A percentile compares a stretch with the other conserved stretches of the same genome.
Evolutionary conservation across 208 protist genomes (phyloP).

Genomic region (Crithidia sp.): DNA sequence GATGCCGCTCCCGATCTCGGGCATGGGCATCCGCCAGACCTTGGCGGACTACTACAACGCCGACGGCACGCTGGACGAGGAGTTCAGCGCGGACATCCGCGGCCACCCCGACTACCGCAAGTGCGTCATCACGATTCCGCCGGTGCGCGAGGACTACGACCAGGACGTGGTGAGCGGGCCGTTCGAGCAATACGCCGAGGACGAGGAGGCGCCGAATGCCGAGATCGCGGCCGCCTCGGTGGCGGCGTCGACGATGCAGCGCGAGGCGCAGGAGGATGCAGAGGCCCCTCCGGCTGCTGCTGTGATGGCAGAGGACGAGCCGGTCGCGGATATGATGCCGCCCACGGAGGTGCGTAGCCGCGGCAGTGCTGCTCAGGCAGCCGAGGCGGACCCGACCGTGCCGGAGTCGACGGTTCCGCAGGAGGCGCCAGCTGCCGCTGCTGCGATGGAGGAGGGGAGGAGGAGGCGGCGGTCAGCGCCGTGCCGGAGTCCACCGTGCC

Average conservation of each 20-base stretch:
- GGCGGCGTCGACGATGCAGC: constrained; percentile 6
- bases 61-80: constrained; percentile 54
- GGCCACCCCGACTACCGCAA: constrained; percentile 62
- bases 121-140: constrained; percentile 51
- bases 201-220: constrained; percentile 13
- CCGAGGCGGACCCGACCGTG: not conserved
- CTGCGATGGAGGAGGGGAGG: not conserved
- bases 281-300: not conserved
- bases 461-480: too few relatives aligned
- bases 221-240: constrained; percentile 12
- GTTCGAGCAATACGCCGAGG: constrained; percentile 27
- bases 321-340: constrained; percentile 7
- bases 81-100: constrained; percentile 45
- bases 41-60: constrained; percentile 65
- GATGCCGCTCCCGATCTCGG: constrained; percentile 48
- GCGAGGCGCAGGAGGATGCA: not conserved
- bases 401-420: not conserved
- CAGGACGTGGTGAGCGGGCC: constrained; percentile 22
- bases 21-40: constrained; percentile 54
- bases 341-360: constrained; percentile 7
- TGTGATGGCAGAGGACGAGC: not conserved
- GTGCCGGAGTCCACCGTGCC: constrained; percentile 2
- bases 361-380: not conserved
- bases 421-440: constrained; percentile 5
- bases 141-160: constrained; percentile 69